A percentile compares a stretch with the other conserved stretches of the same genome.
These are phyloP conservation scores for Phytophthora meadii DNA, from an alignment of 352 stramenopile species.

Conservation along the genomic window DNA sequence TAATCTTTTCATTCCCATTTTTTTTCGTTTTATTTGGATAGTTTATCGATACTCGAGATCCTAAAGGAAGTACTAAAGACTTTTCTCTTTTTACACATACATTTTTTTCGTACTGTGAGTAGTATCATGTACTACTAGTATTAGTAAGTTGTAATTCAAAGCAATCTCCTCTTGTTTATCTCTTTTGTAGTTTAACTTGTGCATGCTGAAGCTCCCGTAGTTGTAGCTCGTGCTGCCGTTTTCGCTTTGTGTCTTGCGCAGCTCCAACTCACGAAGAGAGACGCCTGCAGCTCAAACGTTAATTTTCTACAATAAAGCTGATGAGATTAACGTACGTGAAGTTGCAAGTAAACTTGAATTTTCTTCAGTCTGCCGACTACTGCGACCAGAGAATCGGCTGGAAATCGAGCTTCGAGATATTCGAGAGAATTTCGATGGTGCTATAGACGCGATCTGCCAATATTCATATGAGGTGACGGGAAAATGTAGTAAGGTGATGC, in stretches of 20 bases:
- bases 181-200: neutral
- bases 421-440: constrained; percentile 12
- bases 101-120: too few species aligned
- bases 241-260: constrained; percentile 65
- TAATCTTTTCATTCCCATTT: too few species aligned
- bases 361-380: neutral
- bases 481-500: neutral
- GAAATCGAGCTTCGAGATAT: constrained; percentile 16
- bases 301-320: neutral
- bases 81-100: too few species aligned
- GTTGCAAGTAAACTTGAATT: constrained; percentile 39
- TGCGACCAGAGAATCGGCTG: constrained; percentile 6
- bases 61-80: too few species aligned
- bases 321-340: constrained; percentile 34
- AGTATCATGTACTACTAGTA: too few species aligned
- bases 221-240: constrained; percentile 49
- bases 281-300: constrained; percentile 24
- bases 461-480: neutral
- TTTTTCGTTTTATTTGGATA: too few species aligned
- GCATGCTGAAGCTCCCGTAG: constrained; percentile 30
- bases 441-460: constrained; percentile 32
- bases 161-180: neutral
- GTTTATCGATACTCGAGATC: too few species aligned
- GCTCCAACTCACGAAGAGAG: constrained; percentile 63
- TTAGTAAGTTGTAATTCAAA: too few species aligned